Conservation (phyloP, 2,329 filamentous ascomycete species). For the Leptodontidium sp. region DNA sequence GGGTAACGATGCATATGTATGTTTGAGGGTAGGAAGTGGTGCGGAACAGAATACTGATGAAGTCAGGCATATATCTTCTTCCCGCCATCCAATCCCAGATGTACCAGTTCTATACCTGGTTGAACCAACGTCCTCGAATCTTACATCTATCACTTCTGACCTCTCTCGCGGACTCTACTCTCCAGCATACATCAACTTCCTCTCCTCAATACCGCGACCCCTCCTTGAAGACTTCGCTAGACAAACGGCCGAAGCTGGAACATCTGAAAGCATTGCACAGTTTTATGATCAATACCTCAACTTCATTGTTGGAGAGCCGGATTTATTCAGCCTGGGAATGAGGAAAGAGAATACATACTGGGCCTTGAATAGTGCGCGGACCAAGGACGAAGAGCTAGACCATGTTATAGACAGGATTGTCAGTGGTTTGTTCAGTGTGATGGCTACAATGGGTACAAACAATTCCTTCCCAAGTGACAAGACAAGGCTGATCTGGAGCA, state of each 20-base stretch:
- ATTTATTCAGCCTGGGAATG: constrained; percentile 93
- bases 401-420: constrained; percentile 89
- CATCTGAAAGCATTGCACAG: constrained; percentile 88
- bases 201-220: constrained; percentile 89
- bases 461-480: background rate
- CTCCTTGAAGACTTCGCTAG: constrained; percentile 94
- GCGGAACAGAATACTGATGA: constrained; percentile 37
- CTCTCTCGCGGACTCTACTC: constrained; percentile 88
- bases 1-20: constrained; percentile 96
- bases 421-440: constrained; percentile 94
- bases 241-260: constrained; percentile 83
- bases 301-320: constrained; percentile 94
- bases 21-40: constrained; percentile 39
- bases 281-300: constrained; percentile 97
- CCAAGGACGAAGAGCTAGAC: constrained; percentile 89
- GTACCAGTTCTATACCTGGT: constrained; percentile 97
- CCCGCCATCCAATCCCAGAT: constrained; percentile 90
- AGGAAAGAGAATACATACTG: constrained; percentile 91
- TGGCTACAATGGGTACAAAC: constrained; percentile 90
- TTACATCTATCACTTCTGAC: constrained; percentile 84
- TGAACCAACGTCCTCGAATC: constrained; percentile 83
- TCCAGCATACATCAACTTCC: constrained; percentile 95
- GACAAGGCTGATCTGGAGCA: constrained; percentile 50
- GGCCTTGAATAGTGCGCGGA: constrained; percentile 93
- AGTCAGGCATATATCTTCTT: constrained; percentile 77